Conservation (phyloP, 768 basidiomycete genomes). For the Porphyrellus cyaneotinctus region DNA sequence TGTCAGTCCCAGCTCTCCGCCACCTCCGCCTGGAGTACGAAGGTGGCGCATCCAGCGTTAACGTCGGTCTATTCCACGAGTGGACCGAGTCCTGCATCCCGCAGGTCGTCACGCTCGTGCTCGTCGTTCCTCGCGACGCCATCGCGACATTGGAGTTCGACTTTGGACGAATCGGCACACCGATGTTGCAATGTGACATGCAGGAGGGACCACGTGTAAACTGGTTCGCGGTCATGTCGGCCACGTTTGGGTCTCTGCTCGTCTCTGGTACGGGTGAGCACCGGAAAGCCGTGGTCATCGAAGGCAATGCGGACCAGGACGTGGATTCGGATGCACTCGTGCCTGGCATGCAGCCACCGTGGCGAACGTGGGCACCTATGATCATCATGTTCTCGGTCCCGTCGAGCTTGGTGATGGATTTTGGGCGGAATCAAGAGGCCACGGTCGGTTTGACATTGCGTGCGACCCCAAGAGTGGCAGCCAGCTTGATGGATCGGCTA, state of each 20-base stretch:
- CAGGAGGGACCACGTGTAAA: neutral
- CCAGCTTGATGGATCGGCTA: constrained; percentile 7
- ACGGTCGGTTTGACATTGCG: constrained; percentile 17
- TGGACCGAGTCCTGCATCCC: constrained; percentile 27
- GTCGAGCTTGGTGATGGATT: constrained; percentile 10
- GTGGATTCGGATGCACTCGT: too few species aligned
- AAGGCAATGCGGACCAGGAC: constrained; percentile 1
- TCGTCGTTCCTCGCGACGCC: constrained; percentile 30
- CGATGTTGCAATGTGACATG: constrained; percentile 22
- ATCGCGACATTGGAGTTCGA: constrained; percentile 13
- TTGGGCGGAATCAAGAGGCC: neutral
- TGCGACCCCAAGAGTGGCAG: constrained; percentile 6
- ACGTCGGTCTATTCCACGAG: constrained; percentile 21
- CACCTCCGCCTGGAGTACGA: neutral
- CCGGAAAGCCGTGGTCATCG: constrained; percentile 8
- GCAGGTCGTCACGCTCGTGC: constrained; percentile 26
- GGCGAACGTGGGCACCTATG: constrained; percentile 16
- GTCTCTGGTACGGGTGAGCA: constrained; percentile 18
- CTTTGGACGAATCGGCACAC: constrained; percentile 2
- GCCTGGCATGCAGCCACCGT: constrained; percentile 1
- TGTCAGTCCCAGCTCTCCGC: neutral
- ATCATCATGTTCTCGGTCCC: constrained; percentile 21
- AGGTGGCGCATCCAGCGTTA: too few species aligned
- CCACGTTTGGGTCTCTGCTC: constrained; percentile 19
- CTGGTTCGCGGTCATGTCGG: constrained; percentile 19